A percentile compares a stretch with the other conserved stretches of the same genome.
These are phyloP conservation scores for Gliomastix tumulicola DNA, from an alignment of 2,329 filamentous ascomycete species.

Conservation along the genomic window DNA sequence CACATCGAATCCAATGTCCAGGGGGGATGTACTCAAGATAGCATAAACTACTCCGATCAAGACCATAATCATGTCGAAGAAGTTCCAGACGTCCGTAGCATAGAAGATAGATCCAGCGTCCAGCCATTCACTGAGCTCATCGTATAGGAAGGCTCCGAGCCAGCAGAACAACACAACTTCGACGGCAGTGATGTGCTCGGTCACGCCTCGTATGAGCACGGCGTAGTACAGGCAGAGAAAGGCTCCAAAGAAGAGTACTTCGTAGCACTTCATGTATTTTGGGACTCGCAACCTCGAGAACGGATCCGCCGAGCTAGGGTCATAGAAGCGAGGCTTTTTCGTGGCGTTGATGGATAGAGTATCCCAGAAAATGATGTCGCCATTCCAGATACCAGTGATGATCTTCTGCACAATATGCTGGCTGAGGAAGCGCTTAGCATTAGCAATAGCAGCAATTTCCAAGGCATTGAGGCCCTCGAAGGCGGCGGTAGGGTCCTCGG, in stretches of 20 bases:
- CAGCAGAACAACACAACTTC: slow-evolving; percentile 79
- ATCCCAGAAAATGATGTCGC: slow-evolving; percentile 84
- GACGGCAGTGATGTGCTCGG: slow-evolving; percentile 56
- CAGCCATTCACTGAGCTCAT: slow-evolving; percentile 76
- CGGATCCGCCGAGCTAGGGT: slow-evolving; percentile 57
- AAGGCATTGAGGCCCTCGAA: slow-evolving; percentile 80
- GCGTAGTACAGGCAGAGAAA: slow-evolving; percentile 79
- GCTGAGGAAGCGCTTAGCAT: slow-evolving; percentile 78
- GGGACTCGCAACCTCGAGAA: slow-evolving; percentile 71
- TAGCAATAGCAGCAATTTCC: slow-evolving; percentile 75
- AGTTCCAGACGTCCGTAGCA: slow-evolving; percentile 73
- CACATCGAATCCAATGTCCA: too few relatives aligned
- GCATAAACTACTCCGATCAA: slow-evolving; percentile 65
- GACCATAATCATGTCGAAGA: slow-evolving; percentile 70
- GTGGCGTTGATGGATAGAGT: slow-evolving; percentile 63
- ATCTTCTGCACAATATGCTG: slow-evolving; percentile 77
- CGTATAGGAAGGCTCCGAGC: slow-evolving; percentile 82
- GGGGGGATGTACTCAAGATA: slow-evolving; percentile 53
- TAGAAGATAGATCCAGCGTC: slow-evolving; percentile 90
- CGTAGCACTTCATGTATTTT: slow-evolving; percentile 77
- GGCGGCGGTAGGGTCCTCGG: slow-evolving; percentile 55
- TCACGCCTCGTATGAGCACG: slow-evolving; percentile 69
- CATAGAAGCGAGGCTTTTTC: slow-evolving; percentile 73
- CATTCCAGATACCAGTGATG: slow-evolving; percentile 77
- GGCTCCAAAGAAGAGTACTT: slow-evolving; percentile 70